Base-by-base conservation (phyloP, 805 yeast genomes). In the Ogataea zsoltii region DNA sequence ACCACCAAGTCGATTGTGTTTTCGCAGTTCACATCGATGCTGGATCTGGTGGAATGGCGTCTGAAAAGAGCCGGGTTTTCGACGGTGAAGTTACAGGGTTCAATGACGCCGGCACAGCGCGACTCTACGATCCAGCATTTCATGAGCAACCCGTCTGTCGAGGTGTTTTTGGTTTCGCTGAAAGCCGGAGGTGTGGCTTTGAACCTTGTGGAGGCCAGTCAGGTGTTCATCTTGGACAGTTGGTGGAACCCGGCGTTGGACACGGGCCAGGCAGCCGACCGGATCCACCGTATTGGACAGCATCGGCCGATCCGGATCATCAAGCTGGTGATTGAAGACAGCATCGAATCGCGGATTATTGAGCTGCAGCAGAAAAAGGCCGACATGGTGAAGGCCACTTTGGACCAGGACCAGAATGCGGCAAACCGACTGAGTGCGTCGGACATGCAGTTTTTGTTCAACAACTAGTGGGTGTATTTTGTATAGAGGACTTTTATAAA, bases 191-290 rank as follows among this genome's bases (percentile, higher is more conserved):
- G 99, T 69, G 99, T 94, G 34, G 99, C 99, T 0, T 74, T 94
- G 54, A 94, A 94, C 63, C 73, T 94, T 53, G 92, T 97, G 60
- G 99, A 95, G 60, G 98, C 99, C 0, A 90, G 95, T 2, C 98
- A 92, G 60, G 98, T 94, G 38, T 94, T 94, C 56, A 75, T 94
- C 36, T 74, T 94, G 73, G 99, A 94, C 59, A 98, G 98, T 29
- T 94, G 99, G 99, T 94, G 99, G 98, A 95, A 94, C 63, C 98
- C 98, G 1, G 86, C 96, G 55, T 94, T 92, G 7, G 99, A 94
- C 65, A 94, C 97, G 90, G 68, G 68, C 2, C 99, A 94, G 65
- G 85, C 95, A 41, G 96, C 96, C 67, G 99, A 94, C 66, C 82
- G 99, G 69, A 97, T 94, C 17, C 98, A 94, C 67, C 81, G 99